Percentiles rank a stretch among this genome's conserved stretches.
Conservation (phyloP, 768 basidiomycete genomes). For the Mycena galericulata region DNA sequence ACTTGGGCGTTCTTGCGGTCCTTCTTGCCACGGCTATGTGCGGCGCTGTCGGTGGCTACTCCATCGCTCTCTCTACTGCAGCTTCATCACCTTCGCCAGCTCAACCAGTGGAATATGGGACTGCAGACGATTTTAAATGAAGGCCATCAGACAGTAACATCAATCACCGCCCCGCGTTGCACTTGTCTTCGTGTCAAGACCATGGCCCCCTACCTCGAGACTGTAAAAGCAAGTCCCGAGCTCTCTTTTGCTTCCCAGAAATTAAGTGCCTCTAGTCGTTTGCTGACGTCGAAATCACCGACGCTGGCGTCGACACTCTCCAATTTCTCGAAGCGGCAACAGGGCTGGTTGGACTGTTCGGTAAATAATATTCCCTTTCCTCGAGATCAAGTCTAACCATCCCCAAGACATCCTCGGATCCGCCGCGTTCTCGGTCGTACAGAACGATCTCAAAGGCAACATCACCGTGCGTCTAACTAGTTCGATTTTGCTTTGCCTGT, state of each 20-base stretch:
- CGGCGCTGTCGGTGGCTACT: conserved; percentile 18
- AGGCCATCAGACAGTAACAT: no score
- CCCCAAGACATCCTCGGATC: conserved; percentile 85
- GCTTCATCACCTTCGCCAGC: neutral
- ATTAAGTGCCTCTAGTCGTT: conserved; percentile 74
- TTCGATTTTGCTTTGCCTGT: conserved; percentile 5
- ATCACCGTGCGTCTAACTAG: conserved; percentile 71
- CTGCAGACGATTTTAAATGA: conserved; percentile 63
- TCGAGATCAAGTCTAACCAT: conserved; percentile 2
- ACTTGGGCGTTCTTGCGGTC: conserved; percentile 5
- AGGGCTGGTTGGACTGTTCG: conserved; percentile 91
- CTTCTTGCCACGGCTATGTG: conserved; percentile 20
- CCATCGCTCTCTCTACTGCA: conserved; percentile 13
- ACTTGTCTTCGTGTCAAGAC: conserved; percentile 31
- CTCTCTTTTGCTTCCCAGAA: neutral
- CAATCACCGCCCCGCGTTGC: no score
- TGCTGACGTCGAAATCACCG: conserved; percentile 88
- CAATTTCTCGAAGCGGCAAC: conserved; percentile 90
- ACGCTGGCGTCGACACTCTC: conserved; percentile 89
- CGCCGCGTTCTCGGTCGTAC: conserved; percentile 87
- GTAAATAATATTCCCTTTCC: conserved; percentile 56
- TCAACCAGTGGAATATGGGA: conserved; percentile 56
- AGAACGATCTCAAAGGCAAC: conserved; percentile 91
- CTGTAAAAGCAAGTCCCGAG: conserved; percentile 64
- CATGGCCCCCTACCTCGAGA: conserved; percentile 84